These are phyloP conservation scores for Phlebopus sp. DNA, from an alignment of 1,284 basidiomycete species.

Conservation along the genomic window DNA sequence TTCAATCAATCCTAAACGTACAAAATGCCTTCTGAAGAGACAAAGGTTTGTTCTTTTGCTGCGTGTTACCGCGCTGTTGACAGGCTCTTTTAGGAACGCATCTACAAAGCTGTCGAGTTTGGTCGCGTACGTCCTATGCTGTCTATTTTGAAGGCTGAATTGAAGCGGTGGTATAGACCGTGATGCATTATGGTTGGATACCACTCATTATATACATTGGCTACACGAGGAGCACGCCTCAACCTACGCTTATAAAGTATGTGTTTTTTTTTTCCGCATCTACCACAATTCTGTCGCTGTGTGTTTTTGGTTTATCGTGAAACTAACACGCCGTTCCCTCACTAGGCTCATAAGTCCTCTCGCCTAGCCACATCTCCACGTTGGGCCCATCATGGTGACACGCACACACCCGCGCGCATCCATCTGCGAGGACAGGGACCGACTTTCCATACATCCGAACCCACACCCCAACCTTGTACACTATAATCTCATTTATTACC, in stretches of 20 bases:
- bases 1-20: slow-evolving; percentile 22
- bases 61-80: not conserved
- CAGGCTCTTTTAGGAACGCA: slow-evolving; percentile 59
- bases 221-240: slow-evolving; percentile 84
- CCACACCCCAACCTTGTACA: slow-evolving; percentile 19
- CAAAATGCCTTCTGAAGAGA: slow-evolving; percentile 82
- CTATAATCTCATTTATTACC: slow-evolving; percentile 19
- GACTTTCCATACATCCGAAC: slow-evolving; percentile 5
- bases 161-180: slow-evolving; percentile 50
- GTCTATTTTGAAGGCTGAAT: slow-evolving; percentile 5
- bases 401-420: not conserved
- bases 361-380: slow-evolving; percentile 59
- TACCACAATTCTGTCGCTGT: not conserved
- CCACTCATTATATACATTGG: slow-evolving; percentile 93
- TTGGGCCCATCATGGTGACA: not conserved
- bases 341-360: slow-evolving; percentile 85
- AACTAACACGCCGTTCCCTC: slow-evolving; percentile 12
- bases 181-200: slow-evolving; percentile 91
- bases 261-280: slow-evolving; percentile 30
- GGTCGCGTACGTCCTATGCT: slow-evolving; percentile 61
- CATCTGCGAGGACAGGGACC: not conserved
- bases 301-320: slow-evolving; percentile 7
- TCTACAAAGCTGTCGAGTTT: slow-evolving; percentile 74
- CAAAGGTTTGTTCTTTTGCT: slow-evolving; percentile 53
- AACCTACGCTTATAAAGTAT: slow-evolving; percentile 91